Evolutionary conservation across 495 filamentous ascomycete species (phyloP).

Genomic region (Hypoxylon fuscum): DNA sequence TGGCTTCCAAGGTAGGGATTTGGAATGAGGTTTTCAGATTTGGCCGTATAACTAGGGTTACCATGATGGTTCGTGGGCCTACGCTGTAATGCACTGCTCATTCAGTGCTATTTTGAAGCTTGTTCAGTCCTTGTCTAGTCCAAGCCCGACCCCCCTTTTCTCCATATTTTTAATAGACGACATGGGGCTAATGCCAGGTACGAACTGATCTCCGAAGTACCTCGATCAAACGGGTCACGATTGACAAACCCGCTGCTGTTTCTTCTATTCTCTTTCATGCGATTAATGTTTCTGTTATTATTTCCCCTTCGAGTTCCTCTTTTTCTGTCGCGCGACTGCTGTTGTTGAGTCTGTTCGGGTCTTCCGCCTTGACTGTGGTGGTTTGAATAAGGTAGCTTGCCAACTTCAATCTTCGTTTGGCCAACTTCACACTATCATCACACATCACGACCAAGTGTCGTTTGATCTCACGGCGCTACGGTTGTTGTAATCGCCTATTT

Average conservation of each 20-base stretch:
- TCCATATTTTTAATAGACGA: slow-evolving; percentile 33
- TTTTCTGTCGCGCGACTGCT: slow-evolving; percentile 16
- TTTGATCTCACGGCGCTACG: slow-evolving; percentile 25
- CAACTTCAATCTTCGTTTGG: slow-evolving; percentile 24
- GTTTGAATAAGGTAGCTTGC: slow-evolving; percentile 23
- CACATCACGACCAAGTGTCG: slow-evolving; percentile 36
- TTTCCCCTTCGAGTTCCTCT: slow-evolving; percentile 20
- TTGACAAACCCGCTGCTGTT: slow-evolving; percentile 16
- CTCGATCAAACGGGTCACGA: slow-evolving; percentile 20
- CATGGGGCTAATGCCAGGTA: slow-evolving; percentile 38
- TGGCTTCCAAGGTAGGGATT: slow-evolving; percentile 25
- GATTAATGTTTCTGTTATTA: neutral
- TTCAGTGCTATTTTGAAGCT: slow-evolving; percentile 22
- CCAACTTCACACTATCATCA: slow-evolving; percentile 29
- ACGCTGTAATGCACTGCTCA: slow-evolving; percentile 20
- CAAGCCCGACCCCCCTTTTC: slow-evolving; percentile 27
- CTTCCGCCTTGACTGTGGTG: slow-evolving; percentile 17
- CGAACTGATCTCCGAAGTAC: slow-evolving; percentile 22
- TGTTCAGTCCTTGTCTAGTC: slow-evolving; percentile 14
- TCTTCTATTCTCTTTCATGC: slow-evolving; percentile 6
- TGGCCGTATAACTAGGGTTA: slow-evolving; percentile 23
- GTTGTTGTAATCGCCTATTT: slow-evolving; percentile 20
- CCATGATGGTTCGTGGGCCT: slow-evolving; percentile 24
- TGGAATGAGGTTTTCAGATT: slow-evolving; percentile 29
- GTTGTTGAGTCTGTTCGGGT: slow-evolving; percentile 22